Percentiles rank a stretch among this genome's conserved stretches.
Conservation (phyloP, 2,329 filamentous ascomycete species). For the Aspergillus pseudoglaucus region DNA sequence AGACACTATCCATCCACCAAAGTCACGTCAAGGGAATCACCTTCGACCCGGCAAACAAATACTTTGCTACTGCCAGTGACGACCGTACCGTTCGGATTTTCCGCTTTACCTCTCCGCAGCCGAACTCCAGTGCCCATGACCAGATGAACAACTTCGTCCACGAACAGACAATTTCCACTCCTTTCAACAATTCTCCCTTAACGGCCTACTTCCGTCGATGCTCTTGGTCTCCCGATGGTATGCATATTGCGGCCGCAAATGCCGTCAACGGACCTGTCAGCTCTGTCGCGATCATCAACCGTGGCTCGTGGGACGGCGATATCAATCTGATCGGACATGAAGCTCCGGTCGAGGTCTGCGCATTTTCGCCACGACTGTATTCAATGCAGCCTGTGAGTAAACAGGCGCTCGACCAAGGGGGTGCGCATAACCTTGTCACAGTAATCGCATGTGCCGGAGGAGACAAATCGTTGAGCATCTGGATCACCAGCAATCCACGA, state of each 20-base stretch:
- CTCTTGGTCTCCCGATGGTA: slow-evolving; percentile 96
- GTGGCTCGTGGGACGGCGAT: slow-evolving; percentile 87
- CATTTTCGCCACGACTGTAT: slow-evolving; percentile 90
- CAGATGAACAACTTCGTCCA: slow-evolving; percentile 95
- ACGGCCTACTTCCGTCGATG: slow-evolving; percentile 96
- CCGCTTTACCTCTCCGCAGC: slow-evolving; percentile 81
- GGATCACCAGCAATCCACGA: slow-evolving; percentile 92
- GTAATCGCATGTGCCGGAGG: slow-evolving; percentile 96
- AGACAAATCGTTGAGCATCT: slow-evolving; percentile 91
- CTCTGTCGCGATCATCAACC: slow-evolving; percentile 91
- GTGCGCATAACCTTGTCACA: slow-evolving; percentile 57
- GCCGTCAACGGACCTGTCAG: slow-evolving; percentile 96
- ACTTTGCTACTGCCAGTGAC: slow-evolving; percentile 96
- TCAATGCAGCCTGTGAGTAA: slow-evolving; percentile 57
- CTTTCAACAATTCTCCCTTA: slow-evolving; percentile 84
- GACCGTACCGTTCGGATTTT: slow-evolving; percentile 96
- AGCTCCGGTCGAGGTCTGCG: slow-evolving; percentile 92
- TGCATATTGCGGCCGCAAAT: slow-evolving; percentile 94
- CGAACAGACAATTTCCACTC: slow-evolving; percentile 80
- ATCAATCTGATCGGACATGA: slow-evolving; percentile 98
- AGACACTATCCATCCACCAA: slow-evolving; percentile 85
- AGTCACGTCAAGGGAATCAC: slow-evolving; percentile 98
- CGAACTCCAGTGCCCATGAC: slow-evolving; percentile 89
- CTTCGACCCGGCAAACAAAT: slow-evolving; percentile 97
- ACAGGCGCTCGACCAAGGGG: slow-evolving; percentile 39